These are phyloP conservation scores for Umbelopsis vinacea DNA, from an alignment of 192 early-diverging fungal genomes.

Conservation along the genomic window DNA sequence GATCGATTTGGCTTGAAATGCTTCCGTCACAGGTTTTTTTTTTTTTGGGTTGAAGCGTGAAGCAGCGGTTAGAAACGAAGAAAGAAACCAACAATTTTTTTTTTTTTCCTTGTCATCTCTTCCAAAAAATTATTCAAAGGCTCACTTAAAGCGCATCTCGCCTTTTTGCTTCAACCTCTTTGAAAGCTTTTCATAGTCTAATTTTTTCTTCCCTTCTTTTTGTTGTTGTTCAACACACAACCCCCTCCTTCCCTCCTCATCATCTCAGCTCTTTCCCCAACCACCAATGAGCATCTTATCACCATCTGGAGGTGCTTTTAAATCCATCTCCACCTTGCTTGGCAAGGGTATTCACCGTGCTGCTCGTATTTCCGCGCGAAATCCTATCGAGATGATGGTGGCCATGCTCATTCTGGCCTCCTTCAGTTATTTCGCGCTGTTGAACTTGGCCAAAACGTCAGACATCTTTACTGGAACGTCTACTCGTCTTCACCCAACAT, in stretches of 20 bases:
- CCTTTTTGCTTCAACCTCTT: no score
- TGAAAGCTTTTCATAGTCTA: not conserved
- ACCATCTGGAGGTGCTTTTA: constrained; percentile 18
- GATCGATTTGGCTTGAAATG: no score
- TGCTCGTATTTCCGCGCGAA: constrained; percentile 61
- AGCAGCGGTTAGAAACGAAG: not conserved
- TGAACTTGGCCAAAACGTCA: constrained; percentile 70
- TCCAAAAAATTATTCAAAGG: no score
- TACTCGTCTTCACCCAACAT: constrained; percentile 46
- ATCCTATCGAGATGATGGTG: constrained; percentile 83
- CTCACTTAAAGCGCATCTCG: no score
- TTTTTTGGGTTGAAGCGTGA: no score
- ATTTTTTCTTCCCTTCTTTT: constrained; percentile 5
- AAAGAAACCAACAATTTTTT: not conserved
- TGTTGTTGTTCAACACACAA: constrained; percentile 8
- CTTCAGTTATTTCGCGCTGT: constrained; percentile 78
- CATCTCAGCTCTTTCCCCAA: not conserved
- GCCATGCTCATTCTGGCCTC: constrained; percentile 71
- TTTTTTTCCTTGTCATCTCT: constrained; percentile 15
- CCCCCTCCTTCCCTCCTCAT: not conserved
- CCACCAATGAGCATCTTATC: constrained; percentile 11
- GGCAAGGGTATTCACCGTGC: constrained; percentile 47
- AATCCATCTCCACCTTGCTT: constrained; percentile 30
- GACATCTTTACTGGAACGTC: constrained; percentile 59
- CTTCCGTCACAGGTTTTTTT: no score